These are phyloP conservation scores for Hevea brasiliensis DNA, from an alignment of 345 rosid species.

Conservation along the genomic window DNA sequence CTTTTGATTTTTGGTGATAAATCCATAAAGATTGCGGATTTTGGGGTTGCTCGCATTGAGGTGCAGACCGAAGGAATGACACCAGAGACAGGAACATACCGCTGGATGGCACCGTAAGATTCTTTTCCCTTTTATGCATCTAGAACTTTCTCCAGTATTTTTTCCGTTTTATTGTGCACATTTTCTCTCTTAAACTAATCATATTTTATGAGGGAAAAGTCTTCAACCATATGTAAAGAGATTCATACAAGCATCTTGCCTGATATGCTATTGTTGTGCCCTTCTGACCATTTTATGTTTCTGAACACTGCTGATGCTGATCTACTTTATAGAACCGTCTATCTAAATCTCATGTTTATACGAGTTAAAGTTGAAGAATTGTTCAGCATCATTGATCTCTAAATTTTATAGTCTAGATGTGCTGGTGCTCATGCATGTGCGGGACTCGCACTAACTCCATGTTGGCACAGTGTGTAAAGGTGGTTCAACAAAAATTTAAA, in stretches of 20 bases:
- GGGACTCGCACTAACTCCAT: not conserved
- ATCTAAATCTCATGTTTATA: too few species aligned
- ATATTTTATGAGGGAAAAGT: not conserved
- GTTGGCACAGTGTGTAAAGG: not conserved
- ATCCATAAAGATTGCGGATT: conserved; percentile 36
- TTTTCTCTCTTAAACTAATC: too few species aligned
- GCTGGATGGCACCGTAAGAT: conserved; percentile 41
- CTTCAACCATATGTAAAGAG: not conserved
- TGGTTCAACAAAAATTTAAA: not conserved
- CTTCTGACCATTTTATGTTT: not conserved
- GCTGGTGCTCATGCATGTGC: not conserved
- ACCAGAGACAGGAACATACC: conserved; percentile 37
- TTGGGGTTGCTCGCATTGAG: conserved; percentile 36
- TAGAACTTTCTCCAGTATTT: not conserved
- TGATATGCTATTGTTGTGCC: not conserved
- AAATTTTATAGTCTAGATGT: not conserved
- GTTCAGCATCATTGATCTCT: not conserved
- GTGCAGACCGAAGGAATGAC: conserved; percentile 44
- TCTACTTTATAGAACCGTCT: too few species aligned
- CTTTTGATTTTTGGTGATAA: conserved; percentile 29
- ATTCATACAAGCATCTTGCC: not conserved
- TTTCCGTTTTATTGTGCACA: too few species aligned
- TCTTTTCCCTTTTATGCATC: not conserved
- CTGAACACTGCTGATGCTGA: too few species aligned
- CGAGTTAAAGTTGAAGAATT: not conserved